Evolutionary conservation across 1,284 basidiomycete species (phyloP).

Genomic region (Irpex sp.): DNA sequence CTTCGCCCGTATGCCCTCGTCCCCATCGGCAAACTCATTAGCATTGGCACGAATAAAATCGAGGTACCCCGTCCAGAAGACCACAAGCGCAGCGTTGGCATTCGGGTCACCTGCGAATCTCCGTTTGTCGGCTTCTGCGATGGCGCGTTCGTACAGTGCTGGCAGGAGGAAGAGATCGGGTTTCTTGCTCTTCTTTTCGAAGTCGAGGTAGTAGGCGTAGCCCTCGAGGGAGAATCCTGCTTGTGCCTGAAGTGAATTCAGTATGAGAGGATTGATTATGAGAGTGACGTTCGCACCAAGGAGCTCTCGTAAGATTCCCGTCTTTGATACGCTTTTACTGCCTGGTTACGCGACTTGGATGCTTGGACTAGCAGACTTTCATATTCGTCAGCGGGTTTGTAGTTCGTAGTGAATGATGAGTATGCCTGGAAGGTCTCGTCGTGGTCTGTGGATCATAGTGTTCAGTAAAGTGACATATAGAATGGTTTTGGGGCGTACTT

Average conservation of each 20-base stretch:
- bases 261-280: neutral
- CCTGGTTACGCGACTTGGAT: slow-evolving; percentile 62
- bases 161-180: slow-evolving; percentile 61
- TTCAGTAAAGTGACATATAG: too few species aligned
- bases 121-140: slow-evolving; percentile 63
- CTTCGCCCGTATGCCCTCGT: slow-evolving; percentile 37
- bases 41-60: slow-evolving; percentile 49
- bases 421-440: slow-evolving; percentile 82
- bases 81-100: slow-evolving; percentile 53
- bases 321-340: slow-evolving; percentile 57
- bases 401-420: slow-evolving; percentile 81
- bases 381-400: slow-evolving; percentile 73
- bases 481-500: slow-evolving; percentile 36
- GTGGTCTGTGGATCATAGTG: slow-evolving; percentile 39
- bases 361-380: slow-evolving; percentile 73
- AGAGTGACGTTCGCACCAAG: too few species aligned
- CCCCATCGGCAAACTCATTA: slow-evolving; percentile 24
- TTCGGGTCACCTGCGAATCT: slow-evolving; percentile 46
- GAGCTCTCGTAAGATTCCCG: slow-evolving; percentile 58
- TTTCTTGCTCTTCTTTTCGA: slow-evolving; percentile 61
- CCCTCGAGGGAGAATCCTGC: slow-evolving; percentile 50
- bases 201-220: slow-evolving; percentile 61
- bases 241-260: slow-evolving; percentile 32
- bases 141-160: slow-evolving; percentile 74
- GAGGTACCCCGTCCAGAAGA: slow-evolving; percentile 65